These are phyloP conservation scores for Lanmaoa rubissima DNA, from an alignment of 768 basidiomycete species.

Conservation along the genomic window DNA sequence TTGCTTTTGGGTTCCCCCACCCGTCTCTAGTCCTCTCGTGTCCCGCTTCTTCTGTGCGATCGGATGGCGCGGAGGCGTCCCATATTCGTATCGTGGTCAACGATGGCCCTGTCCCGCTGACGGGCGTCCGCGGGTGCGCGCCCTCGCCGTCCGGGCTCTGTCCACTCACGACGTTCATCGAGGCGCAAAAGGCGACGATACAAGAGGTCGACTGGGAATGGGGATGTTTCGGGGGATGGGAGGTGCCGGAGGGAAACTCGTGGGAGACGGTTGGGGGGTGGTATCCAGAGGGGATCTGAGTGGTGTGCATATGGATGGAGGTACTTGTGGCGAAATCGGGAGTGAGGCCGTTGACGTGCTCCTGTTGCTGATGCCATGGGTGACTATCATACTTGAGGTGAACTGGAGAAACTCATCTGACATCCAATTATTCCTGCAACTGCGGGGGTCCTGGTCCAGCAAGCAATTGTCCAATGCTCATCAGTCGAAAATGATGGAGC, in stretches of 20 bases:
- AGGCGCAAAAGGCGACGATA: constrained; percentile 64
- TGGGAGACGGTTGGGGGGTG: constrained; percentile 58
- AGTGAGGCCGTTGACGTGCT: no score
- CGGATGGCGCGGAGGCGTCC: constrained; percentile 32
- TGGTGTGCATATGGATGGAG: no score
- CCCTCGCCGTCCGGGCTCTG: constrained; percentile 65
- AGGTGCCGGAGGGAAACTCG: constrained; percentile 55
- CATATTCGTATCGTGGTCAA: constrained; percentile 86
- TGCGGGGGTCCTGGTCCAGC: no score
- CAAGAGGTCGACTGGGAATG: constrained; percentile 66
- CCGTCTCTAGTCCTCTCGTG: constrained; percentile 58
- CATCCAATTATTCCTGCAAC: no score
- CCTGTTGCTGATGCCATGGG: no score
- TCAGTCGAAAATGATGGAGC: no score
- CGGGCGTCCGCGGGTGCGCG: constrained; percentile 72
- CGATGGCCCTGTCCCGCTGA: constrained; percentile 82
- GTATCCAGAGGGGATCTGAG: constrained; percentile 16
- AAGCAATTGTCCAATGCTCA: no score
- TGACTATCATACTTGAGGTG: no score
- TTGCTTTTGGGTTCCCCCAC: neutral
- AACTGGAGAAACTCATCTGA: no score
- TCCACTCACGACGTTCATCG: constrained; percentile 67
- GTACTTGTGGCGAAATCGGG: no score
- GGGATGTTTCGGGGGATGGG: constrained; percentile 78
- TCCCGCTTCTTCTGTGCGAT: constrained; percentile 4